phyloP scores from a whole-genome alignment of 2,329 filamentous ascomycete genomes.

The Akanthomyces muscarius region DNA sequence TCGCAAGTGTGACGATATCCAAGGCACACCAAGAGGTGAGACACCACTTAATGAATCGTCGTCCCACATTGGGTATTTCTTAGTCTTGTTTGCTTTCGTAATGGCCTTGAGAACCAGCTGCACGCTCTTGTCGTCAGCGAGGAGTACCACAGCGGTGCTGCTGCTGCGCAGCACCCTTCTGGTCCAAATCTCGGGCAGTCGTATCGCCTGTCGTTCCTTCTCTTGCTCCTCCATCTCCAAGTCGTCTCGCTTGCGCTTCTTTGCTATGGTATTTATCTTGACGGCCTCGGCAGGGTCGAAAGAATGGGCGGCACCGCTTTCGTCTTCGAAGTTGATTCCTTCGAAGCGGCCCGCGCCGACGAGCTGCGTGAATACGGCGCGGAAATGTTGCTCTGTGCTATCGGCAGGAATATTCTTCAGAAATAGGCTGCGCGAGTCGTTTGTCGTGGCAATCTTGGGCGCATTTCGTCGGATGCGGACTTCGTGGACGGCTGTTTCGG shows the following conservation, averaged over 20 bases:
- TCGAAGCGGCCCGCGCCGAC: slow-evolving; percentile 78
- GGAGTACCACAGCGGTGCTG: slow-evolving; percentile 72
- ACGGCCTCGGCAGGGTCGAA: slow-evolving; percentile 48
- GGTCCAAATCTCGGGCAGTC: slow-evolving; percentile 70
- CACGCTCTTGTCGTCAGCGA: slow-evolving; percentile 78
- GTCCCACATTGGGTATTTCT: slow-evolving; percentile 65
- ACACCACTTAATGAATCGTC: slow-evolving; percentile 53
- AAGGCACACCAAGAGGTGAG: slow-evolving; percentile 53
- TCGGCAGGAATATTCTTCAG: slow-evolving; percentile 86
- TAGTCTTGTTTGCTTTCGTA: slow-evolving; percentile 56
- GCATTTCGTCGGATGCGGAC: slow-evolving; percentile 82
- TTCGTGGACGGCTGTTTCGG: slow-evolving; percentile 66
- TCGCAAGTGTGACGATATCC: slow-evolving; percentile 62
- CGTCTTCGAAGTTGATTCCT: slow-evolving; percentile 67
- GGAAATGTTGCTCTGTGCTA: slow-evolving; percentile 72
- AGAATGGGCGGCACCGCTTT: slow-evolving; percentile 34
- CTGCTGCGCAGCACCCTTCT: slow-evolving; percentile 67
- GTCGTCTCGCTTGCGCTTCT: slow-evolving; percentile 40
- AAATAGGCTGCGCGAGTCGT: slow-evolving; percentile 78
- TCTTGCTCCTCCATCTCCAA: slow-evolving; percentile 53
- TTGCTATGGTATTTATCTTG: slow-evolving; percentile 34
- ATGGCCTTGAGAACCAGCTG: slow-evolving; percentile 73
- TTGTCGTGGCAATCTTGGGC: slow-evolving; percentile 69
- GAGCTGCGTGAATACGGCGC: slow-evolving; percentile 68
- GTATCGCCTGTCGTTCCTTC: slow-evolving; percentile 54